Base-by-base conservation (phyloP, 73 alveolate species). In the Paramecium tetraurelia region DNA sequence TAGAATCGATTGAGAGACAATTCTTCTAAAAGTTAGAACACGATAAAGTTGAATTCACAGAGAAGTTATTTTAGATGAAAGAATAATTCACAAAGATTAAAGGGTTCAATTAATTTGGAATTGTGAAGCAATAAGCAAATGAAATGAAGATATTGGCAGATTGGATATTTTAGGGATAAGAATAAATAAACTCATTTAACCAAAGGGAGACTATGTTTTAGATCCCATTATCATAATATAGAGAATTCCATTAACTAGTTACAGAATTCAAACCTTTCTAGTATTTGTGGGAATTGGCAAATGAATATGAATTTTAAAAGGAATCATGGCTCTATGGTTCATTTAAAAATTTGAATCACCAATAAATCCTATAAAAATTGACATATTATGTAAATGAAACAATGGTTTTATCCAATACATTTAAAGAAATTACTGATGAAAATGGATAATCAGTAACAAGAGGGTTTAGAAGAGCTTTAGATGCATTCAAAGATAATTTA, bases 351-450 rank as follows among this genome's bases (percentile, higher is more conserved):
- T 21, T 75, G 41, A 36, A 75, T 36, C 87, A 75, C 35, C 18
- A 75, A 75, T 35, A 75, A 75, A 75, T 75, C 12, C 29, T 31
- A 1, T 75, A 31, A 18, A 75, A 75, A 44, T 21, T 75, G 8
- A 36, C 59, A 14, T 33, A 75, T 36, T 75, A 36, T 36, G 59
- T 75, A 33, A 75, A 75, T 40, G 57, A 75, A 40, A 75, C 87
- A 16, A 36, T 75, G 33, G 12, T 14, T 8, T 16, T 75, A 18
- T 14, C 63, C 4, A 75, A 75, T 44, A 31, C 48, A 31, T 36
- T 36, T 36, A 94, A 84, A 38, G 87, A 75, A 75, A 75, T 75
- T 4, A 21, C 27, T 31, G 87, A 75, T 33, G 87, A 75, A 36
- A 75, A 75, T 40, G 87, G 59, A 14, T 36, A 75, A 75, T 31